Evolutionary conservation across 176 grass and related monocot genomes (phyloP).

Genomic region (Dactylis glomerata): DNA sequence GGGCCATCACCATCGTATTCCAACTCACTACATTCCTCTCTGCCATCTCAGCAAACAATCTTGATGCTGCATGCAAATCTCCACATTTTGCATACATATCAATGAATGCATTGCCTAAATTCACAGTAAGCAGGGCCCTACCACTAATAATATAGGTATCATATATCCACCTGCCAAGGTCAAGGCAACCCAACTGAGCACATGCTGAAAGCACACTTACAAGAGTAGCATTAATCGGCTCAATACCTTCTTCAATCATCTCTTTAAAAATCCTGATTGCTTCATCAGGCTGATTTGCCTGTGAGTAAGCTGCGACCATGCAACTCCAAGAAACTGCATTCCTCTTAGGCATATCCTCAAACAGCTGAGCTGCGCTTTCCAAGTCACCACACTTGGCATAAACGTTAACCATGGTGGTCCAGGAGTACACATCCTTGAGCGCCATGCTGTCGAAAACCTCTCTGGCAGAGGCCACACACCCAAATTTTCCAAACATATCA

Average conservation of each 20-base stretch:
- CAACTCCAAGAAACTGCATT: conserved; percentile 64
- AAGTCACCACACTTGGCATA: conserved; percentile 54
- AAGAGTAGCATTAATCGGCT: conserved; percentile 62
- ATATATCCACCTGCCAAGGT: conserved; percentile 55
- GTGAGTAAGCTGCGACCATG: conserved; percentile 54
- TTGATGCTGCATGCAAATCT: conserved; percentile 50
- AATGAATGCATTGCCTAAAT: conserved; percentile 63
- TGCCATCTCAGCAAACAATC: conserved; percentile 50
- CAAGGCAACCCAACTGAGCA: conserved; percentile 52
- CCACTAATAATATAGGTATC: conserved; percentile 35
- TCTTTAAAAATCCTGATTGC: conserved; percentile 43
- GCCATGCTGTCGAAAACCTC: conserved; percentile 53
- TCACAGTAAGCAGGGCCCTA: conserved; percentile 37
- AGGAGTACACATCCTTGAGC: conserved; percentile 58
- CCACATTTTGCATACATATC: conserved; percentile 70
- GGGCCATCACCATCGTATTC: conserved; percentile 59
- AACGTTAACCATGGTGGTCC: conserved; percentile 59
- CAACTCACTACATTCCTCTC: conserved; percentile 62
- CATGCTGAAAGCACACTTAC: conserved; percentile 53
- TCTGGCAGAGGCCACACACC: conserved; percentile 36
- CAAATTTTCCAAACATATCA: conserved; percentile 62
- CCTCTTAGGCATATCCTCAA: conserved; percentile 51
- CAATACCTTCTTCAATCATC: conserved; percentile 44
- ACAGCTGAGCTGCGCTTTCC: conserved; percentile 32
- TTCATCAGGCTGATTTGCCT: conserved; percentile 42